Conservation (phyloP, 768 basidiomycete genomes). For the Collybia mongolica region DNA sequence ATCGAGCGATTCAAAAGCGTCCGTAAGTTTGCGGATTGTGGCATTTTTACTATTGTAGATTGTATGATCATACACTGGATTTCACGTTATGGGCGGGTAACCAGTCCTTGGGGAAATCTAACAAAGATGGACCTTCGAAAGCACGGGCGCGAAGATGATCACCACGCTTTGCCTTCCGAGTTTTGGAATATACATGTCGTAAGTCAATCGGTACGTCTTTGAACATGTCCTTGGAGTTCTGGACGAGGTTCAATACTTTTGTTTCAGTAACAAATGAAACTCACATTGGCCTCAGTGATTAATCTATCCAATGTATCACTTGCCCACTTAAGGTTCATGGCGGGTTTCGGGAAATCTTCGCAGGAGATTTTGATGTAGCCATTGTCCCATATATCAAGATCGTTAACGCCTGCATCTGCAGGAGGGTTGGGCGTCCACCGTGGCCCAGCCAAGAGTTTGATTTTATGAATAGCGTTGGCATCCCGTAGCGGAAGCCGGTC, state of each 20-base stretch:
- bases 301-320: constrained; percentile 82
- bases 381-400: constrained; percentile 49
- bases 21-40: no score
- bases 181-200: constrained; percentile 74
- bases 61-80: neutral
- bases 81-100: constrained; percentile 38
- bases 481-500: constrained; percentile 65
- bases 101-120: constrained; percentile 88
- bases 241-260: constrained; percentile 6
- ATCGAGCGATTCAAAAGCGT: no score
- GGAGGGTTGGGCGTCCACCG: constrained; percentile 82
- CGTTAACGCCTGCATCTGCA: constrained; percentile 60
- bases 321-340: constrained; percentile 94
- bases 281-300: constrained; percentile 80
- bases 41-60: constrained; percentile 3
- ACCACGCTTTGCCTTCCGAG: constrained; percentile 69
- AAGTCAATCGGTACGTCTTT: constrained; percentile 76
- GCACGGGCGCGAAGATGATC: constrained; percentile 60
- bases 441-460: constrained; percentile 86
- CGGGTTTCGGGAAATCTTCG: constrained; percentile 78
- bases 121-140: constrained; percentile 59
- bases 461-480: constrained; percentile 71
- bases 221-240: constrained; percentile 48
- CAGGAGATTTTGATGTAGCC: constrained; percentile 92
- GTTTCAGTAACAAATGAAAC: constrained; percentile 24